phyloP scores from a whole-genome alignment of 1,284 basidiomycete species.

The Somion occarium region DNA sequence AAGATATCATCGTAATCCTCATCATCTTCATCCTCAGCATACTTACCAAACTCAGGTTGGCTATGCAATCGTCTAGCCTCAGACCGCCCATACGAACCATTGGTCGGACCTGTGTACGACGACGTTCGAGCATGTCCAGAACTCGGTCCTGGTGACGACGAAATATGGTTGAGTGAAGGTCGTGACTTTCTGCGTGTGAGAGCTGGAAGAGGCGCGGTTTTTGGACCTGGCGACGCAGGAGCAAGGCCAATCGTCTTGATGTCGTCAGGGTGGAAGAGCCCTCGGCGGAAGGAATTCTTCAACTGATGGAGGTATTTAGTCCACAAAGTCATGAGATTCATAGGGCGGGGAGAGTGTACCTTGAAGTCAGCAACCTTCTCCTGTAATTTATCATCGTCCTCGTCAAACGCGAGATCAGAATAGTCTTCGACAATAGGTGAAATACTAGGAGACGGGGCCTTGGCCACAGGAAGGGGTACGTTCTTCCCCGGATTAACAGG shows the following conservation, averaged over 20 bases:
- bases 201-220: conserved; percentile 58
- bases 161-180: conserved; percentile 39
- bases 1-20: conserved; percentile 94
- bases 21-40: conserved; percentile 73
- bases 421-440: conserved; percentile 82
- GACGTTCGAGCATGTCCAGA: conserved; percentile 40
- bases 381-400: conserved; percentile 67
- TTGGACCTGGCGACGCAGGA: conserved; percentile 46
- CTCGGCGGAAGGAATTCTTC: conserved; percentile 65
- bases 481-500: conserved; percentile 43
- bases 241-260: conserved; percentile 65
- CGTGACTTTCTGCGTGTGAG: conserved; percentile 43
- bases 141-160: conserved; percentile 13
- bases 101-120: conserved; percentile 42
- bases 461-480: conserved; percentile 45
- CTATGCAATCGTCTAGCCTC: conserved; percentile 51
- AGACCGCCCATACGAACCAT: conserved; percentile 58
- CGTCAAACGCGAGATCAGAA: conserved; percentile 76
- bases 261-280: conserved; percentile 85
- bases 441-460: conserved; percentile 55
- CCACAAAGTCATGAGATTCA: not conserved
- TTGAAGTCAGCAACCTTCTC: conserved; percentile 81
- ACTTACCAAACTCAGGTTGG: conserved; percentile 72
- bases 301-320: conserved; percentile 34
- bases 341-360: conserved; percentile 37